These are phyloP conservation scores for Tolypocladium guangdongense DNA, from an alignment of 2,329 filamentous ascomycete genomes.

Conservation along the genomic window DNA sequence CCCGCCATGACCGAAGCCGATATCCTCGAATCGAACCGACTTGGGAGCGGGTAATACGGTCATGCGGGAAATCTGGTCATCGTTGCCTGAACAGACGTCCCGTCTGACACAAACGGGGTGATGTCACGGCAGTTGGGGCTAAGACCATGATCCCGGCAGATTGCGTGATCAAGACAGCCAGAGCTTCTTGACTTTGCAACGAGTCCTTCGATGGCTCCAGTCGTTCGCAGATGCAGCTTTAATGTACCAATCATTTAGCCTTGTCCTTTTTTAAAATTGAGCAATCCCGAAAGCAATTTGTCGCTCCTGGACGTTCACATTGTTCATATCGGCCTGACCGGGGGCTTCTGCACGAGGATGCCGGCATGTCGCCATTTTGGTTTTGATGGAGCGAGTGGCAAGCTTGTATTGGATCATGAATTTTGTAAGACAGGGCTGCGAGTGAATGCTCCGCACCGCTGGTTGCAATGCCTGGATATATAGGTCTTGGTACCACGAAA, in stretches of 20 bases:
- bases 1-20: too few relatives aligned
- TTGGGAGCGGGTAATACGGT: too few relatives aligned
- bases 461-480: not conserved
- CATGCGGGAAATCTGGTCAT: too few relatives aligned
- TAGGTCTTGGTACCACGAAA: not conserved
- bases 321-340: not conserved
- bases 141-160: not conserved
- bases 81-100: too few relatives aligned
- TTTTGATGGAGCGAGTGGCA: constrained; percentile 1
- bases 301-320: not conserved
- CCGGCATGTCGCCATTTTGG: constrained; percentile 9
- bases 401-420: constrained; percentile 2
- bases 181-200: not conserved
- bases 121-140: not conserved
- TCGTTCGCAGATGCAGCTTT: not conserved
- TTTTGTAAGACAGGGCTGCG: not conserved
- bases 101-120: not conserved
- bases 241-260: not conserved
- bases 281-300: not conserved
- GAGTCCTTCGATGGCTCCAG: not conserved
- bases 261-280: not conserved
- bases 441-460: not conserved
- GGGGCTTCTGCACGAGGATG: not conserved
- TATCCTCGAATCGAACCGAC: too few relatives aligned
- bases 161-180: not conserved